phyloP scores from a whole-genome alignment of 345 rosid genomes.

The Aquilaria yunnanensis region DNA sequence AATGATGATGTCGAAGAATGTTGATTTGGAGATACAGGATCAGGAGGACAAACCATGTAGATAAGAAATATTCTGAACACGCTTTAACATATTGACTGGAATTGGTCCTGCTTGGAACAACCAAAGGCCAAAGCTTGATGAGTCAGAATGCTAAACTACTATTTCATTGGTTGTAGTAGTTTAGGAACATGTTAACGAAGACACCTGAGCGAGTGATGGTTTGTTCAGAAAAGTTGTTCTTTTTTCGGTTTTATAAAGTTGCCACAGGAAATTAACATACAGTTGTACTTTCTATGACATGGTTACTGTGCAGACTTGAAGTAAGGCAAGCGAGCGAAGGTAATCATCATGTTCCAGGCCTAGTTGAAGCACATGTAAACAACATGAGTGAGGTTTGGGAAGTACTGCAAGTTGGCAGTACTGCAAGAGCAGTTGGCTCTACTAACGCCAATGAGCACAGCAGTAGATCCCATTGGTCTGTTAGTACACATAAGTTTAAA shows the following conservation, averaged over 20 bases:
- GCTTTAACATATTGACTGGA: too few species aligned
- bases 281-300: not conserved
- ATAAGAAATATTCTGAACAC: not conserved
- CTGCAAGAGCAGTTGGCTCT: constrained; percentile 83
- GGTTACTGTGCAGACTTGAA: constrained; percentile 56
- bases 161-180: too few species aligned
- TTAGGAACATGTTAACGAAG: too few species aligned
- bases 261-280: too few species aligned
- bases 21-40: not conserved
- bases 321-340: constrained; percentile 77
- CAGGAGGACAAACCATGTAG: too few species aligned
- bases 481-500: constrained; percentile 4
- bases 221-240: too few species aligned
- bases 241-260: too few species aligned
- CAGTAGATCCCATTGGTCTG: constrained; percentile 97
- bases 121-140: too few species aligned
- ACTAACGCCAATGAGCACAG: constrained; percentile 91
- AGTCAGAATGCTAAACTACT: too few species aligned
- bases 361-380: constrained; percentile 77
- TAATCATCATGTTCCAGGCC: constrained; percentile 79
- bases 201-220: too few species aligned
- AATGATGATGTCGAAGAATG: not conserved
- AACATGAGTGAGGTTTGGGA: constrained; percentile 89
- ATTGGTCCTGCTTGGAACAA: too few species aligned
- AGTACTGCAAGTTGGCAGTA: constrained; percentile 82